A percentile compares a stretch with the other conserved stretches of the same genome.
Conservation (phyloP, 1,139 yeast genomes). For the Pichia sp. region DNA sequence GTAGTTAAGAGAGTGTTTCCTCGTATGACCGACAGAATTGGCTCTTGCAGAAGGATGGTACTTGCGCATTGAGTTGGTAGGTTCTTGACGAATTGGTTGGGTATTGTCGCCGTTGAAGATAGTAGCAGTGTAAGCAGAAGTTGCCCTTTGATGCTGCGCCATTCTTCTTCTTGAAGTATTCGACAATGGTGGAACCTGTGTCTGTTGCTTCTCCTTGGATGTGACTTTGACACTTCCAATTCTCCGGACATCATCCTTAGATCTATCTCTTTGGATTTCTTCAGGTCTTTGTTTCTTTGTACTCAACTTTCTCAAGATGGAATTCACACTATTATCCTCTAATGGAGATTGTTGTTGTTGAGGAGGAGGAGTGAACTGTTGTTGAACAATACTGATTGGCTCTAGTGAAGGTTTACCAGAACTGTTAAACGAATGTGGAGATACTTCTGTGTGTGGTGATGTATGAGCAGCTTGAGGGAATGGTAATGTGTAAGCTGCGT, state of each 20-base stretch:
- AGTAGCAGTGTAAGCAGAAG: conserved; percentile 33
- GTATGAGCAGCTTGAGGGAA: conserved; percentile 20
- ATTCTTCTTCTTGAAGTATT: conserved; percentile 27
- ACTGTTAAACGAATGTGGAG: conserved; percentile 16
- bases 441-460: conserved; percentile 18
- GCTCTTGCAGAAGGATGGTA: conserved; percentile 87
- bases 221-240: conserved; percentile 62
- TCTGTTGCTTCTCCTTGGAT: conserved; percentile 45
- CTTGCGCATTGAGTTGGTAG: conserved; percentile 28
- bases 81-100: conserved; percentile 3
- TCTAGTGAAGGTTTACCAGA: conserved; percentile 7
- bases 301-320: conserved; percentile 34
- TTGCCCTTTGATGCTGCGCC: conserved; percentile 33
- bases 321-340: conserved; percentile 31
- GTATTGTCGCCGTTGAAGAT: conserved; percentile 21
- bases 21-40: conserved; percentile 77
- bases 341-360: conserved; percentile 19
- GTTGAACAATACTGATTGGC: conserved; percentile 4
- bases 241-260: conserved; percentile 51
- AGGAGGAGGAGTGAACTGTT: conserved; percentile 17
- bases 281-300: conserved; percentile 21
- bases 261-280: conserved; percentile 11
- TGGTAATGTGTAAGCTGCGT: conserved; percentile 13
- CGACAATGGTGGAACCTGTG: conserved; percentile 32
- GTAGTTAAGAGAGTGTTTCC: conserved; percentile 53